Conservation (phyloP, 192 early-diverging fungal genomes). For the Rhizophagus prolifer region DNA sequence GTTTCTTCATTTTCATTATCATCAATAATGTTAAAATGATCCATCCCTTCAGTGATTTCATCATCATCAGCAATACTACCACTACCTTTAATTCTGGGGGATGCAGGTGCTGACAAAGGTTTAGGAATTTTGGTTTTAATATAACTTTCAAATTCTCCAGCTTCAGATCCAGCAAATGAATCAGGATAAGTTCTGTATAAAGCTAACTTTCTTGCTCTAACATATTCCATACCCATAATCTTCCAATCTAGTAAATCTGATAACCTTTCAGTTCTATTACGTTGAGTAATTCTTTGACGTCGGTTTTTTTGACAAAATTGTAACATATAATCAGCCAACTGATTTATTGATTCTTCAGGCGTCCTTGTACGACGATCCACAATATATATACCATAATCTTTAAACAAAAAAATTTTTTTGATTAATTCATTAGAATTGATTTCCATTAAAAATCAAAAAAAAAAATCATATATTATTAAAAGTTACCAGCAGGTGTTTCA, state of each 20-base stretch:
- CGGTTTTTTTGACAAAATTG: slow-evolving; percentile 93
- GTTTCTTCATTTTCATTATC: not conserved
- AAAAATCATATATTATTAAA: not conserved
- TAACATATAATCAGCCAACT: slow-evolving; percentile 86
- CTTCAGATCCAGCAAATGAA: slow-evolving; percentile 68
- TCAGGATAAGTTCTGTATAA: slow-evolving; percentile 88
- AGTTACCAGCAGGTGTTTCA: slow-evolving; percentile 62
- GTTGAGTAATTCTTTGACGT: slow-evolving; percentile 97
- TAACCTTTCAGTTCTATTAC: slow-evolving; percentile 94
- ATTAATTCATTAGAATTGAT: too few relatives aligned
- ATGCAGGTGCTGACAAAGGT: slow-evolving; percentile 83
- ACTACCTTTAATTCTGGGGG: slow-evolving; percentile 60
- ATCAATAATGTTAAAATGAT: not conserved
- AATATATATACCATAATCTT: slow-evolving; percentile 98
- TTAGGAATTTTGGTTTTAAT: slow-evolving; percentile 74
- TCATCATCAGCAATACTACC: slow-evolving; percentile 36
- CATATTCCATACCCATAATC: slow-evolving; percentile 96
- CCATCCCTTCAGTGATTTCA: slow-evolving; percentile 39
- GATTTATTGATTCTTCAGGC: slow-evolving; percentile 88
- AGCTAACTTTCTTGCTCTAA: slow-evolving; percentile 94
- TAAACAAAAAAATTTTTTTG: not conserved
- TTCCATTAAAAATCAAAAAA: too few relatives aligned
- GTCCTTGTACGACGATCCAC: slow-evolving; percentile 91
- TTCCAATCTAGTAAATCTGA: slow-evolving; percentile 98
- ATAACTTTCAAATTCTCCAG: slow-evolving; percentile 57